Evolutionary conservation across 768 basidiomycete genomes (phyloP).

Genomic region (Russula sp.): DNA sequence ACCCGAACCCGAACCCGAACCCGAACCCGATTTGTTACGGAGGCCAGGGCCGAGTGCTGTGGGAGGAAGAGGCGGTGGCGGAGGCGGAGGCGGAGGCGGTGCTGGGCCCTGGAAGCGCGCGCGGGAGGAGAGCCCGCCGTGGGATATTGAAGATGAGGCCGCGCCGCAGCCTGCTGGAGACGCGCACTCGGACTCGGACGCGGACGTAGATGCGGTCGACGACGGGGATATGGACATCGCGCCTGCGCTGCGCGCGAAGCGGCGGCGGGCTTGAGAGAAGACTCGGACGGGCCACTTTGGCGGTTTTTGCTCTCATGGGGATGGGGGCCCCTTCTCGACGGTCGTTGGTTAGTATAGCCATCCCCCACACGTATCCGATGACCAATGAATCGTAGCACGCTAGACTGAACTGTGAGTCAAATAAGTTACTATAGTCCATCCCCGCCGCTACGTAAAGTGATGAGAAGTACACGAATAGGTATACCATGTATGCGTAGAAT

Average conservation of each 20-base stretch:
- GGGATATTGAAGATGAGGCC: slow-evolving; percentile 20
- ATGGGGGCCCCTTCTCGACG: too few species aligned
- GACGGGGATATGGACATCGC: slow-evolving; percentile 6
- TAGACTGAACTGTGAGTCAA: too few species aligned
- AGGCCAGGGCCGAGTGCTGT: neutral
- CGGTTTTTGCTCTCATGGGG: too few species aligned
- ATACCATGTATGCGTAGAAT: neutral
- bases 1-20: neutral
- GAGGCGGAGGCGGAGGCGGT: neutral
- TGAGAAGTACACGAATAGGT: neutral
- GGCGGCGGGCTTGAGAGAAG: slow-evolving; percentile 6
- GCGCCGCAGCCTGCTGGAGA: neutral
- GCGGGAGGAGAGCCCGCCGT: slow-evolving; percentile 16
- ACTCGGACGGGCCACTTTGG: too few species aligned
- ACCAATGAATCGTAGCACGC: too few species aligned
- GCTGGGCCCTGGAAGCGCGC: slow-evolving; percentile 1
- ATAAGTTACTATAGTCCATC: too few species aligned
- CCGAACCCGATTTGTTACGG: neutral
- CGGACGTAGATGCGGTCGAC: neutral
- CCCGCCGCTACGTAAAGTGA: too few species aligned
- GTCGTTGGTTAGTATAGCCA: too few species aligned
- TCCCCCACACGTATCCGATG: too few species aligned
- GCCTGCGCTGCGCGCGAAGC: slow-evolving; percentile 17
- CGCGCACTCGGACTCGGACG: neutral
- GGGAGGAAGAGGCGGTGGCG: neutral